Base-by-base conservation (phyloP, 1,139 yeast genomes). In the Suhomyces wounanorum region DNA sequence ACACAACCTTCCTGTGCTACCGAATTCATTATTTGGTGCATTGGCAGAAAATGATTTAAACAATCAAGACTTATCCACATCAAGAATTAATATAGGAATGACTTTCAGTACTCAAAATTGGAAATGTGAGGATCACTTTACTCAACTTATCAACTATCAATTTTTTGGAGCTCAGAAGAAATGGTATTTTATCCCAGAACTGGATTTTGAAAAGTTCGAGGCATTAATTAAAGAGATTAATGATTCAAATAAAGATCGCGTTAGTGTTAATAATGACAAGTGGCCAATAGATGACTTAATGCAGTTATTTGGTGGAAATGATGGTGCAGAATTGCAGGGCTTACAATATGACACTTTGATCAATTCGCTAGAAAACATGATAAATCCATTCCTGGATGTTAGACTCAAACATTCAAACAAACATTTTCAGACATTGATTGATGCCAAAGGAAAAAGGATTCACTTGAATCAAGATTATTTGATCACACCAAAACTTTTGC, bases 141-240 rank as follows among this genome's bases (percentile, higher is more conserved):
- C 91, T 0, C 87, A 87, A 53, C 70, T 81, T 9, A 73, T 83
- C 26, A 86, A 85, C 62, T 88, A 81, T 59, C 89, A 84, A 55
- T 88, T 87, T 58, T 67, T 80, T 49, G 96, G 96, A 8, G 85
- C 85, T 4, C 69, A 79, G 25, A 85, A 84, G 61, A 70, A 85
- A n/a, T 88, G 96, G 96, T 89, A 86, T 59, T 83, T 90, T 42
- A 79, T 91, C 17, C 86, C 94, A 0, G 90, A 88, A n/a, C 73
- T 73, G 55, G 84, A 83, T 50, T 82, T 85, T 47, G 81, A 72
- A 8, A 79, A 78, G 53, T 89, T 85, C 62, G 96, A 90, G 61
- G 56, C 59, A 0, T 67, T 84, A 23, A 23, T 72, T 1, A 44
- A 42, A 33, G 66, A 67, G 35, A 52, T 64, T 1, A 62, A 59